Percentiles rank a stretch among this genome's conserved stretches.
phyloP scores from a whole-genome alignment of 441 rosid species.

The Syzygium malaccense region DNA sequence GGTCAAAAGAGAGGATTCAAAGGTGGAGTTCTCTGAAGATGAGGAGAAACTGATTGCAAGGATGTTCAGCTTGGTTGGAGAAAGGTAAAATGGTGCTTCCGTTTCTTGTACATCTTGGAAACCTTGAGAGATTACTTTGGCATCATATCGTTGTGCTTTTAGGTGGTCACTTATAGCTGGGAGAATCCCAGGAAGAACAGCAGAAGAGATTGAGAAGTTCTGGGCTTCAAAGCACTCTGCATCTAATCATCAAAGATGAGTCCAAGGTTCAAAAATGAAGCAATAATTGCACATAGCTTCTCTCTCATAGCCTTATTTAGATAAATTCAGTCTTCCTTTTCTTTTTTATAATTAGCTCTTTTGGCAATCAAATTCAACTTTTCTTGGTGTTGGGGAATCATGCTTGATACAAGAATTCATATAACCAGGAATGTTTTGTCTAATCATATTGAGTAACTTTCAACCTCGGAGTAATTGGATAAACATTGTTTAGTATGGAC shows the following conservation, averaged over 20 bases:
- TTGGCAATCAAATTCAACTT: neutral
- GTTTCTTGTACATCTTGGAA: no score
- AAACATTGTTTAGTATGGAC: neutral
- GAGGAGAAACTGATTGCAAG: conserved; percentile 33
- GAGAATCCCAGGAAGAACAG: conserved; percentile 61
- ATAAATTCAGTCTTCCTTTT: neutral
- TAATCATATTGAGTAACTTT: neutral
- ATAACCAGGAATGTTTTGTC: neutral
- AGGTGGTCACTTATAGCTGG: conserved; percentile 70
- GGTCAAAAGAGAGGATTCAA: neutral
- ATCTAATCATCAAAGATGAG: neutral
- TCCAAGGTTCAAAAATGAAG: neutral
- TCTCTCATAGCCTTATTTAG: neutral
- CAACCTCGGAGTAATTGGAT: neutral
- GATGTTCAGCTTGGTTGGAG: conserved; percentile 37
- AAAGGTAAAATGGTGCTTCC: conserved; percentile 12
- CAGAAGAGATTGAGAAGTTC: conserved; percentile 54
- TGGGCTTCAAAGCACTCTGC: conserved; percentile 29
- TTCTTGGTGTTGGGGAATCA: neutral
- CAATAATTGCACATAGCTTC: neutral
- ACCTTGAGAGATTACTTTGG: neutral
- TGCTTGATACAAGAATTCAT: neutral
- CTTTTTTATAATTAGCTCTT: neutral
- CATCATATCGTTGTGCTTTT: neutral
- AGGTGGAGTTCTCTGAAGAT: conserved; percentile 30